These are phyloP conservation scores for Periconia digitata DNA, from an alignment of 2,329 filamentous ascomycete species.

Conservation along the genomic window DNA sequence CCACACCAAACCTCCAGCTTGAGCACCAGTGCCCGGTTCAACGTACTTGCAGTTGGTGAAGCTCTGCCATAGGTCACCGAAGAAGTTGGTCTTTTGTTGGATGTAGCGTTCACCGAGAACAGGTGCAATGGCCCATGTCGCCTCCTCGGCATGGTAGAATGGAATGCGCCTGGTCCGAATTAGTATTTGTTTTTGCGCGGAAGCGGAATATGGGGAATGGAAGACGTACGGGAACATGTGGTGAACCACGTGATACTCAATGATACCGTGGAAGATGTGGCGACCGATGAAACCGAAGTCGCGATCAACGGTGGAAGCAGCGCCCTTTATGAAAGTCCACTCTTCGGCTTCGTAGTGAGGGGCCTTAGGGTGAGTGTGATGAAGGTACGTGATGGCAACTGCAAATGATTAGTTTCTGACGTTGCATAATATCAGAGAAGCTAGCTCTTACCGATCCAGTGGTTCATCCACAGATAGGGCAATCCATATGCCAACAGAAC, in stretches of 20 bases:
- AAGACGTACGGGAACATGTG: slow-evolving; percentile 57
- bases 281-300: slow-evolving; percentile 65
- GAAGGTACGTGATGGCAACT: slow-evolving; percentile 72
- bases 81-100: slow-evolving; percentile 21
- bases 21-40: slow-evolving; percentile 10
- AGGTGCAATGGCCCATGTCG: slow-evolving; percentile 24
- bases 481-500: slow-evolving; percentile 51
- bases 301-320: slow-evolving; percentile 64
- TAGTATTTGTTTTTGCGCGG: slow-evolving; percentile 1
- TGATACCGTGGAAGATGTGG: slow-evolving; percentile 68
- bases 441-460: slow-evolving; percentile 56
- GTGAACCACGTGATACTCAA: slow-evolving; percentile 65
- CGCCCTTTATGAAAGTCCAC: slow-evolving; percentile 66
- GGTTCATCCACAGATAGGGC: slow-evolving; percentile 70
- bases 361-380: slow-evolving; percentile 65
- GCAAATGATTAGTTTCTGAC: slow-evolving; percentile 24
- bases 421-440: slow-evolving; percentile 5
- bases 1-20: background rate
- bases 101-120: slow-evolving; percentile 28
- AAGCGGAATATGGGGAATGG: background rate
- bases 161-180: slow-evolving; percentile 24
- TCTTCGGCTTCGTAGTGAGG: slow-evolving; percentile 61
- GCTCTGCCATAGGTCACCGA: slow-evolving; percentile 21
- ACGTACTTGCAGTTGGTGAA: slow-evolving; percentile 28
- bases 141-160: slow-evolving; percentile 31